Evolutionary conservation across 2,329 filamentous ascomycete genomes (phyloP).

Genomic region (Epichloe typhina): DNA sequence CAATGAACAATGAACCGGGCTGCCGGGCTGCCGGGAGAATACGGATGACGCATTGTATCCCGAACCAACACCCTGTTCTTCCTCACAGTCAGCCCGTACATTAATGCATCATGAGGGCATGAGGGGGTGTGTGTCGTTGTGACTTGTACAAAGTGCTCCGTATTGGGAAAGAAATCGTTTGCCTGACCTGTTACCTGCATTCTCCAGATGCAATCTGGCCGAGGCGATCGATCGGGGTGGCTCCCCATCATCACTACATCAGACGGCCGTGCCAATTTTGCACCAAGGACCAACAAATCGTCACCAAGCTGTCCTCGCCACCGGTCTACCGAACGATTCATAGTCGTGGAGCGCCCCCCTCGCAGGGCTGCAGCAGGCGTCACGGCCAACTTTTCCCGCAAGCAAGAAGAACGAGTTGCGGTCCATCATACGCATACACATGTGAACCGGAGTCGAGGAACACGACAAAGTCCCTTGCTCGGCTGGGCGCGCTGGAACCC

Average conservation of each 20-base stretch:
- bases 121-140: no score
- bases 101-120: background rate
- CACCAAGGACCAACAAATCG: background rate
- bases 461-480: background rate
- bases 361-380: background rate
- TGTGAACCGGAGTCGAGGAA: background rate
- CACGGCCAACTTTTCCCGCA: background rate
- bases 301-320: background rate
- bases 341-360: background rate
- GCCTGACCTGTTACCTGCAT: background rate
- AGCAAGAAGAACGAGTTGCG: background rate
- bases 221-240: background rate
- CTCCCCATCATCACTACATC: background rate
- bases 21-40: background rate
- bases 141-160: no score
- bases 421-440: background rate
- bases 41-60: background rate
- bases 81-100: background rate
- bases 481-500: background rate
- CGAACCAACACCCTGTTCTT: background rate
- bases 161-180: no score
- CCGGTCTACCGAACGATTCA: background rate
- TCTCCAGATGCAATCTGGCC: background rate
- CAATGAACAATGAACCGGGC: no score
- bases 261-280: background rate